phyloP scores from a whole-genome alignment of 116 monocot species.

The Cymodocea nodosa region DNA sequence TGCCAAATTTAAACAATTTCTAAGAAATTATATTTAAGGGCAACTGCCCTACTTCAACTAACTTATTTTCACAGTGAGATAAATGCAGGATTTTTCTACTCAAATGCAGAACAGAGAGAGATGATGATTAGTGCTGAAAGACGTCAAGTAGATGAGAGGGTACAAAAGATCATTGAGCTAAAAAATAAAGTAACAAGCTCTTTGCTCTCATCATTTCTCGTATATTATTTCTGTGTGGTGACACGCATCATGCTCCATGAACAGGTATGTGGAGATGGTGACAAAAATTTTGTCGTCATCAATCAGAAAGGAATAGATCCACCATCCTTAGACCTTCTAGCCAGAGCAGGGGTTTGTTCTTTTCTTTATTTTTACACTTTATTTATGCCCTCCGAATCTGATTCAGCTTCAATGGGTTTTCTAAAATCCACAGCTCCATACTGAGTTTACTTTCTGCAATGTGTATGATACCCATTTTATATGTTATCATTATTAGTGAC shows the following conservation, averaged over 20 bases:
- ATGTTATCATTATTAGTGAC: no score
- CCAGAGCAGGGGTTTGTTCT: constrained; percentile 83
- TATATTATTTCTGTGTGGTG: background rate
- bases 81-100: constrained; percentile 99
- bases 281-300: constrained; percentile 88
- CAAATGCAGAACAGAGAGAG: constrained; percentile 95
- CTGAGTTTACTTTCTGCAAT: no score
- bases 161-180: constrained; percentile 80
- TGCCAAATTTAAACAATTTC: background rate
- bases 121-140: constrained; percentile 98
- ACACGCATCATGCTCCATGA: background rate
- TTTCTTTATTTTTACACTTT: background rate
- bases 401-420: no score
- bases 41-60: background rate
- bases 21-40: background rate
- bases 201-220: background rate
- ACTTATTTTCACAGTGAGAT: constrained; percentile 57
- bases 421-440: no score
- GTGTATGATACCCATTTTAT: no score
- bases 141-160: constrained; percentile 85
- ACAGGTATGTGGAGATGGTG: constrained; percentile 72
- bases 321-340: constrained; percentile 89
- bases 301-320: constrained; percentile 99
- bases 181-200: constrained; percentile 58
- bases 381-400: no score